Conservation (phyloP, 2,329 filamentous ascomycete species). For the Fusarium dimerum region DNA sequence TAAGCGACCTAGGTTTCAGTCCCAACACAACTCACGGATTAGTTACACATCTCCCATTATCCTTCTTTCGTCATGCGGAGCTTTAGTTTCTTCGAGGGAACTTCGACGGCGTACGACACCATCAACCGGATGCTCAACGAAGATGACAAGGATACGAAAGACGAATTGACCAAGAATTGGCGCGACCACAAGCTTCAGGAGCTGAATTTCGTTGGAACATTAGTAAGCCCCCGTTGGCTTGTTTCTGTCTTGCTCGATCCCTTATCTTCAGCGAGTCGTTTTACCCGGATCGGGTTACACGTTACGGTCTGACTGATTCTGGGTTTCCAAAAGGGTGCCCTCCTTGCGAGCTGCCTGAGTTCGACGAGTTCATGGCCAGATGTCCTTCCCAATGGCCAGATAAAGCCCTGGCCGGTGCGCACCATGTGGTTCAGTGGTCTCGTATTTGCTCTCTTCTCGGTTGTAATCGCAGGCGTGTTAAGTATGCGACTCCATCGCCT, state of each 20-base stretch:
- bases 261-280: too few relatives aligned
- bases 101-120: conserved; percentile 3
- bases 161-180: conserved; percentile 12
- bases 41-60: too few relatives aligned
- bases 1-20: too few relatives aligned
- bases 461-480: conserved; percentile 4
- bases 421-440: conserved; percentile 5
- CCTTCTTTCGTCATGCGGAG: too few relatives aligned
- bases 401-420: conserved; percentile 6
- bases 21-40: too few relatives aligned
- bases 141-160: background rate
- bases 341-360: conserved; percentile 10
- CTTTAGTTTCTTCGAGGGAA: conserved; percentile 1
- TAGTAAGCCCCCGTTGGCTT: too few relatives aligned
- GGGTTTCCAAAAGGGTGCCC: conserved; percentile 11
- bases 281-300: too few relatives aligned
- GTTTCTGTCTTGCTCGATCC: background rate
- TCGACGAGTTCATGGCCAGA: conserved; percentile 10
- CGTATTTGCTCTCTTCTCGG: conserved; percentile 9
- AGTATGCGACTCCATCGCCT: conserved; percentile 11
- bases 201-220: conserved; percentile 10
- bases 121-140: conserved; percentile 10
- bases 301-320: too few relatives aligned
- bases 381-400: conserved; percentile 5
- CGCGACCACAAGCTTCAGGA: conserved; percentile 8